Evolutionary conservation across 1,139 yeast species (phyloP).

Genomic region (Geotrichum macrosporum): DNA sequence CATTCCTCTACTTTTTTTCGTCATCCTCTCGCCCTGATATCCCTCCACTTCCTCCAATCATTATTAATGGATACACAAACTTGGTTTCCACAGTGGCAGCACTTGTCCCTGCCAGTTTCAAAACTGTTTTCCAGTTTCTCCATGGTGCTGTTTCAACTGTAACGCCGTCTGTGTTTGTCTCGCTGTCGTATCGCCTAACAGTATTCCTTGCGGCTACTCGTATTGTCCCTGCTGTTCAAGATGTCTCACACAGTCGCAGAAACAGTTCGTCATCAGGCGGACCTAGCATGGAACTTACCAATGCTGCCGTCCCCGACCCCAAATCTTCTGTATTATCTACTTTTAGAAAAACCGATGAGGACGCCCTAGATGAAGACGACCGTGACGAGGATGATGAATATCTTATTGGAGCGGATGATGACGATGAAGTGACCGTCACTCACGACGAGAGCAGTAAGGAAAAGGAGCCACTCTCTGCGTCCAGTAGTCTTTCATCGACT

Average conservation of each 20-base stretch:
- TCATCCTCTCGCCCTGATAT: conserved; percentile 26
- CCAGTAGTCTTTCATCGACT: conserved; percentile 15
- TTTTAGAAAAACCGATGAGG: conserved; percentile 1
- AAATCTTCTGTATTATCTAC: too few relatives aligned
- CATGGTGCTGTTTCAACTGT: conserved; percentile 67
- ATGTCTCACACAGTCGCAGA: conserved; percentile 17
- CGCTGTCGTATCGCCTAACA: conserved; percentile 76
- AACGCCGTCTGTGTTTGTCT: conserved; percentile 75
- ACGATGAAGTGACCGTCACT: conserved; percentile 3
- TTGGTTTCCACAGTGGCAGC: conserved; percentile 44
- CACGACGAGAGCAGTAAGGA: not conserved
- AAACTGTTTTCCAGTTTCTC: conserved; percentile 66
- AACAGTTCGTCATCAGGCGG: conserved; percentile 4
- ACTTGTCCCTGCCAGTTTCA: conserved; percentile 46
- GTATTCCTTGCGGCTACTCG: conserved; percentile 93
- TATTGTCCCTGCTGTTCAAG: conserved; percentile 59
- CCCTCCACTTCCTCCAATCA: conserved; percentile 39
- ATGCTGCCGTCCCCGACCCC: too few relatives aligned
- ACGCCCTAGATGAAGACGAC: not conserved
- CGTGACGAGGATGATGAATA: conserved; percentile 8
- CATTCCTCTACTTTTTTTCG: conserved; percentile 30
- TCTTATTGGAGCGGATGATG: conserved; percentile 3
- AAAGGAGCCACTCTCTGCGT: not conserved
- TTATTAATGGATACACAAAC: conserved; percentile 40
- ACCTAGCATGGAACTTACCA: too few relatives aligned